Evolutionary conservation across 306 rosid species (phyloP), one percentile per base, ranked within the genome.

Genomic region (Gillenia trifoliata): DNA sequence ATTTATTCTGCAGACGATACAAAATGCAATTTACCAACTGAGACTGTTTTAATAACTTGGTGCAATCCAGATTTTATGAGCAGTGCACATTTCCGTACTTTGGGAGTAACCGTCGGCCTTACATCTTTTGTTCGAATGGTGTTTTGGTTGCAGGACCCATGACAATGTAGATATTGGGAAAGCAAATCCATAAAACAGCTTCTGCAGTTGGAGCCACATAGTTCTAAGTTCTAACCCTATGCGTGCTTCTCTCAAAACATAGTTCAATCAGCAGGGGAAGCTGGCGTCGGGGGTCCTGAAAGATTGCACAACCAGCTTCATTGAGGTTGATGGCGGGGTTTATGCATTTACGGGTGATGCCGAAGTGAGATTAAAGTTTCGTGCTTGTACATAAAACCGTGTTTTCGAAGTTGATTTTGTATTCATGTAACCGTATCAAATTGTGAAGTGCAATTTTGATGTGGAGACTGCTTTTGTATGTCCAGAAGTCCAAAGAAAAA

Each of bases 61-160:
- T 34, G 50, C 19, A 45, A 45, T 45, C 50, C 50, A 45, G 50
- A 45, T 13, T 45, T 45, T 45, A 45, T 4, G 19, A 45, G 50
- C 19, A 45, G 19, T 5, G 19, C 16, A 4, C 16, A 45, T 45
- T 38, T 45, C 16, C 50, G 19, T 13, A 15, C 13, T 45, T 45
- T 13, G 50, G 19, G 50, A 45, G 50, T 38, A 45, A 45, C 4
- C 19, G 2, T 55, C 61, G 6, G 2, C 61, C 61, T 22, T 22
- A 3, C 2, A 11, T 7, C 28, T 59, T 59, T 59, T 59, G 64
- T 59, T 59, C 10, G 20, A 68, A 47, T 59, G 56, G 13, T 38
- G 56, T 20, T 9, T 23, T 60, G 68, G 22, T 72, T 72, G 29
- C 43, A 72, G 76, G 68, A 72, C 26, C 43, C 76, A 72, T n/a